Evolutionary conservation across 192 early-diverging fungal species (phyloP), one percentile per base, ranked within the genome.

Genomic region (Coemansia asiatica): DNA sequence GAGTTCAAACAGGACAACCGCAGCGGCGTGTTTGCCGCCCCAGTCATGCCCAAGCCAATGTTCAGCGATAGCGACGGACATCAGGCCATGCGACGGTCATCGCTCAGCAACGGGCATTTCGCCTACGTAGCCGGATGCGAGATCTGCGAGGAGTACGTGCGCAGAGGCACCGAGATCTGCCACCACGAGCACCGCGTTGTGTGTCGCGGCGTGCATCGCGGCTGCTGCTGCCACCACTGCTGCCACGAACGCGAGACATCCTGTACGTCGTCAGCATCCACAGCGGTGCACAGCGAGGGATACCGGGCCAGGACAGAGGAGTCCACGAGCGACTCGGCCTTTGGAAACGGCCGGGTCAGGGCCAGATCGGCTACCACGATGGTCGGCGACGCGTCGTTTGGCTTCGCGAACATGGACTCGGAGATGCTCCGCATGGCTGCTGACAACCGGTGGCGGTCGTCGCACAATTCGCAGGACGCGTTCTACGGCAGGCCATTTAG

Each of bases 71-170:
- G 47, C 35, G 21, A 38, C 60, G 62, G 50, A 5, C 40, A 60
- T 18, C 26, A 46, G 19, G 8, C 67, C 59, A 35, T 36, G 44
- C 68, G 64, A 25, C 59, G 71, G 35, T 51, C 64, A 3, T 73
- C 76, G 16, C 64, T 48, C 6, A 46, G 64, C 44, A 44, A n/a
- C 13, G 54, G 40, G 16, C 75, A 77, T 35, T 78, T 78, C 62
- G 69, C 75, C 5, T 79, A 79, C n/a, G 71, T 71, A 2, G 67
- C 63, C 6, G 76, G 71, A 5, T 79, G 76, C 61, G 64, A 67
- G 35, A 79, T 74, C 13, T 79, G 76, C 56, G 76, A 79, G 29
- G 76, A 79, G 10, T 72, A 67, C 44, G 61, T 79, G 44, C 64
- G 68, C 10, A 27, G 68, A 1, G 76, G 76, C 6, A 19, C 6